Evolutionary conservation across 2,329 filamentous ascomycete genomes (phyloP).

Genomic region (Thielaviopsis musarum): DNA sequence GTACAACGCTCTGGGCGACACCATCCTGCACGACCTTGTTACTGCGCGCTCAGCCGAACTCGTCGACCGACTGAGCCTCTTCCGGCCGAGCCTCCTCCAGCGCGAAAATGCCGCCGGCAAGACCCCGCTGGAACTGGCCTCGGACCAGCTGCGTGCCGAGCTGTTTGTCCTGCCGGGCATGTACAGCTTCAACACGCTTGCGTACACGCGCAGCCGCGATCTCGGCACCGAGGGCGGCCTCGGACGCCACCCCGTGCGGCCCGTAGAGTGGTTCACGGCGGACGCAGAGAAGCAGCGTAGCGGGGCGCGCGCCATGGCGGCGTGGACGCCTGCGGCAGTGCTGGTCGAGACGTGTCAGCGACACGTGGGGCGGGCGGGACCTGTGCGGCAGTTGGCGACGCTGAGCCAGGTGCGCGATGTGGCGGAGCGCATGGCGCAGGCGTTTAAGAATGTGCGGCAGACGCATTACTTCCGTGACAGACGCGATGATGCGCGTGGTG

Average conservation of each 20-base stretch:
- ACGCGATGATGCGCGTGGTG: conserved; percentile 12
- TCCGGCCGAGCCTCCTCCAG: conserved; percentile 41
- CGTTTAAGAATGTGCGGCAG: conserved; percentile 23
- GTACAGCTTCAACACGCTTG: background rate
- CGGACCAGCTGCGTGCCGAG: conserved; percentile 23
- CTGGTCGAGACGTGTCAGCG: background rate
- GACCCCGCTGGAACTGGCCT: conserved; percentile 52
- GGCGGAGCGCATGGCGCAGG: conserved; percentile 37
- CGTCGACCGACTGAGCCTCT: conserved; percentile 31
- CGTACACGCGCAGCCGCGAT: background rate
- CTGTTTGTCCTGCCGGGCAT: background rate
- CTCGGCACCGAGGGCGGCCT: background rate
- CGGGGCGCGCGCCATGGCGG: background rate
- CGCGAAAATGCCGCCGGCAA: conserved; percentile 62
- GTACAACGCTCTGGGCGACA: conserved; percentile 45
- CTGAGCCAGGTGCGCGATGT: conserved; percentile 42
- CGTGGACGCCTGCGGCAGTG: background rate
- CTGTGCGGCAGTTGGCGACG: conserved; percentile 32
- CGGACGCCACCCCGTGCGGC: background rate
- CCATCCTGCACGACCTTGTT: conserved; percentile 39
- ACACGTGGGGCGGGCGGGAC: conserved; percentile 15
- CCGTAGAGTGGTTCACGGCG: background rate
- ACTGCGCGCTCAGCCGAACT: conserved; percentile 21
- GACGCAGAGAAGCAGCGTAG: background rate
- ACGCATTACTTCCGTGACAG: conserved; percentile 17